Evolutionary conservation across 345 rosid species (phyloP), one percentile per base, ranked within the genome.

Genomic region (Cochlearia excelsa): DNA sequence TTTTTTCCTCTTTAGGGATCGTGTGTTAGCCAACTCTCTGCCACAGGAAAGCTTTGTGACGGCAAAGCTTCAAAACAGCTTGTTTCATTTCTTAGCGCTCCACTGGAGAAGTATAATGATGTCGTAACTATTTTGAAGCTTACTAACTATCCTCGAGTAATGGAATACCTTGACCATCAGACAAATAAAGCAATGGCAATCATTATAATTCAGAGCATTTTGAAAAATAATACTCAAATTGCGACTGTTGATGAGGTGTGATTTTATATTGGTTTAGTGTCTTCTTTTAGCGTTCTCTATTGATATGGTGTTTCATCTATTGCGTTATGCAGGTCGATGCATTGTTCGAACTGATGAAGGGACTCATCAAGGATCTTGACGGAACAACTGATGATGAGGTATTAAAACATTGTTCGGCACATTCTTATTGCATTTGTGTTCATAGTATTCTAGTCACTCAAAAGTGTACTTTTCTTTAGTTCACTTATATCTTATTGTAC

Each of bases 71-170:
- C 93, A 47, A 92, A 92, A 75, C 97, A 92, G 77, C 86, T 86
- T 37, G 86, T 92, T 65, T 74, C 95, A 11, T 86, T 92, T 63
- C 85, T 89, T 70, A 88, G 95, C 70, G 89, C 98, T 54, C 98
- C 98, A 0, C 71, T 92, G 53, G 98, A 92, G 74, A 92, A 92
- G 74, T 92, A 88, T 63, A 92, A 86, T 72, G 87, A 83, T 70
- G 79, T 89, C 65, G 97, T 84, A 66, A 86, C 82, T 62, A 84
- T 86, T 26, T 69, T 88, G 83, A 86, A 92, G 78, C 93, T 92
- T 63, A 75, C 89, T 10, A 88, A 92, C 70, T 92, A 86, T 75
- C 87, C 95, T 16, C 68, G 70, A 53, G 89, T 92, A 40, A 71
- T 86, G 89, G 95, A 88, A 69, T 84, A 86, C 79, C 91, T 92